These are phyloP conservation scores for Carex cristatella DNA, from an alignment of 176 grass and related monocot species.

Conservation along the genomic window DNA sequence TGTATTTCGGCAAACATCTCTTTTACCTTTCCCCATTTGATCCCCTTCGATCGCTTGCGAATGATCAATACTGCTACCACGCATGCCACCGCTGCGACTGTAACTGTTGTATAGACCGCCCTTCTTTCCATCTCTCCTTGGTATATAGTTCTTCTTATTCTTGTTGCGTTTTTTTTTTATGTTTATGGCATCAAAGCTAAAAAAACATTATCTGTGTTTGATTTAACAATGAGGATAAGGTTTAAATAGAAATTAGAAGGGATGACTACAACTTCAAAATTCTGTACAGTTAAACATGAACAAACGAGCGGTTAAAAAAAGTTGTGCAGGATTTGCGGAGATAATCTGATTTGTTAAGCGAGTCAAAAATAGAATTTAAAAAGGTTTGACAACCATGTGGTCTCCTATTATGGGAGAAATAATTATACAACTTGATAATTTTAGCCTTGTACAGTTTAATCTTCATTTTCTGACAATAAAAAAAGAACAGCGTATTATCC, in stretches of 20 bases:
- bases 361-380: constrained; percentile 13
- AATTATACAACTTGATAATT: not conserved
- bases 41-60: not conserved
- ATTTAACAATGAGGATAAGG: not conserved
- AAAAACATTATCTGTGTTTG: not conserved
- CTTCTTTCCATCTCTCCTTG: constrained; percentile 20
- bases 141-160: not conserved
- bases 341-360: constrained; percentile 1
- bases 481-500: not conserved
- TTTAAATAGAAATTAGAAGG: not conserved
- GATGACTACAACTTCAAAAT: not conserved
- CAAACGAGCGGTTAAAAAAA: not conserved
- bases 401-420: not conserved
- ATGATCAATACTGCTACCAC: constrained; percentile 14
- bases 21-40: constrained; percentile 21
- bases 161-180: too few species aligned
- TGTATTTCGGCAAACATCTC: not conserved
- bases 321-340: not conserved
- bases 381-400: not conserved
- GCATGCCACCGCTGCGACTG: not conserved
- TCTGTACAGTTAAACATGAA: not conserved
- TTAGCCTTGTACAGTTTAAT: not conserved
- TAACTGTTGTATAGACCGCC: not conserved
- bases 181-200: not conserved
- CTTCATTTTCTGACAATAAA: not conserved